These are phyloP conservation scores for Myxozyma neglecta DNA, from an alignment of 805 yeast species.

Conservation along the genomic window DNA sequence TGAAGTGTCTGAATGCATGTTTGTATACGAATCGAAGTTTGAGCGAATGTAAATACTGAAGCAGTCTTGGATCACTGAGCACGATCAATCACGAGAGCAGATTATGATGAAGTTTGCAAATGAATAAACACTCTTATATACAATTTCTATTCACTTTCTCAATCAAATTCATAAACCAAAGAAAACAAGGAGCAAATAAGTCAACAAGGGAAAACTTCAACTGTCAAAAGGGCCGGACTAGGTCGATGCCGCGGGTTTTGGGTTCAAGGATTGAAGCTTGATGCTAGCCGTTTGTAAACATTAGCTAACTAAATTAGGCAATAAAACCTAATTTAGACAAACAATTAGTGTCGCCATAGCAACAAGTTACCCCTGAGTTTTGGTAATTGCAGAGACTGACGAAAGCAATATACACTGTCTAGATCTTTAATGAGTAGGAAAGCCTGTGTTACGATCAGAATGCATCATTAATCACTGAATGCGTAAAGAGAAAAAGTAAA, in stretches of 20 bases:
- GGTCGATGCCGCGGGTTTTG: background rate
- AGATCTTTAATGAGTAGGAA: background rate
- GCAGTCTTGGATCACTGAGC: background rate
- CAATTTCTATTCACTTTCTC: too few relatives aligned
- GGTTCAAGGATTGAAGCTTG: background rate
- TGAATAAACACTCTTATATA: too few relatives aligned
- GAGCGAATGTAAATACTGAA: background rate
- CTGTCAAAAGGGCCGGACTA: background rate
- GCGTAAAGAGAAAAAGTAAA: too few relatives aligned
- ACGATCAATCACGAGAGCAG: background rate
- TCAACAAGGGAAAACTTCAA: background rate
- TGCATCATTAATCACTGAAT: too few relatives aligned
- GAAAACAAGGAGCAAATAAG: too few relatives aligned
- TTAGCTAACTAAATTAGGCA: constrained; percentile 1
- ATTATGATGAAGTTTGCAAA: too few relatives aligned
- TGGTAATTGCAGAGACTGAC: background rate
- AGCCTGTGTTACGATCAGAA: too few relatives aligned
- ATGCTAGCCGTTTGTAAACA: background rate
- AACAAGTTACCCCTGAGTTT: constrained; percentile 2
- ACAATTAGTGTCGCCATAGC: constrained; percentile 8
- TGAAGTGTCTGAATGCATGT: background rate
- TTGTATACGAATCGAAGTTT: background rate
- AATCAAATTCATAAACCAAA: too few relatives aligned
- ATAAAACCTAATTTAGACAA: background rate
- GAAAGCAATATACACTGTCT: too few relatives aligned